These are phyloP conservation scores for Podaxis carcinomalis DNA, from an alignment of 768 basidiomycete genomes.

Conservation along the genomic window DNA sequence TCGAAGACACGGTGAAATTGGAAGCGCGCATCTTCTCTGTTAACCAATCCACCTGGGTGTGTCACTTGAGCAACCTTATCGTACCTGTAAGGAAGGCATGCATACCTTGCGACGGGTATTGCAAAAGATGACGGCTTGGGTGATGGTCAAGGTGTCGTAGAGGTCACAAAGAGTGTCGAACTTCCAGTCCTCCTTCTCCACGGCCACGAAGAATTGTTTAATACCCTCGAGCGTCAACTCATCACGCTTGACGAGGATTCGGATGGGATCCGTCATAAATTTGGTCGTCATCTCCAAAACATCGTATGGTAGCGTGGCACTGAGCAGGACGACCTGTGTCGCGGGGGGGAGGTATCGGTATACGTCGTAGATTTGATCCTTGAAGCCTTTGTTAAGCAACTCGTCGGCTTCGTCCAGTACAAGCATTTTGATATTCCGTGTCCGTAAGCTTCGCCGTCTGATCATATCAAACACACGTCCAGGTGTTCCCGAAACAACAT, in stretches of 20 bases:
- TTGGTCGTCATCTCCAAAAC: conserved; percentile 99
- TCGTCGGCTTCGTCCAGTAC: conserved; percentile 95
- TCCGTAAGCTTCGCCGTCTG: conserved; percentile 85
- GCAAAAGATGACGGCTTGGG: conserved; percentile 99
- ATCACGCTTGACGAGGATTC: conserved; percentile 98
- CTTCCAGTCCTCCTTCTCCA: conserved; percentile 99
- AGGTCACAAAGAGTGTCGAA: conserved; percentile 97
- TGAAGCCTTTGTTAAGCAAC: conserved; percentile 96
- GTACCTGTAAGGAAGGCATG: conserved; percentile 1
- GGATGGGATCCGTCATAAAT: conserved; percentile 99
- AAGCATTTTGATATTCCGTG: conserved; percentile 97
- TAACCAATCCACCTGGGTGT: conserved; percentile 84
- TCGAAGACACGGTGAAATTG: conserved; percentile 96
- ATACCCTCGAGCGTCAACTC: conserved; percentile 96
- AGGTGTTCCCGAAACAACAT: conserved; percentile 95
- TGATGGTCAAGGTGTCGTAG: conserved; percentile 98
- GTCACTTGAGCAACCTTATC: conserved; percentile 7
- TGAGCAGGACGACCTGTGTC: conserved; percentile 94
- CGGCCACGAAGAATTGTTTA: conserved; percentile 97
- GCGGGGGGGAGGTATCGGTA: conserved; percentile 96
- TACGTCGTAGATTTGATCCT: conserved; percentile 98
- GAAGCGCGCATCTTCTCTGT: conserved; percentile 98
- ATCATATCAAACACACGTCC: conserved; percentile 99
- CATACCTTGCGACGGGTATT: conserved; percentile 93
- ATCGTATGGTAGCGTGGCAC: conserved; percentile 94